phyloP scores from a whole-genome alignment of 1,139 yeast species.

The Spathaspora sp. region DNA sequence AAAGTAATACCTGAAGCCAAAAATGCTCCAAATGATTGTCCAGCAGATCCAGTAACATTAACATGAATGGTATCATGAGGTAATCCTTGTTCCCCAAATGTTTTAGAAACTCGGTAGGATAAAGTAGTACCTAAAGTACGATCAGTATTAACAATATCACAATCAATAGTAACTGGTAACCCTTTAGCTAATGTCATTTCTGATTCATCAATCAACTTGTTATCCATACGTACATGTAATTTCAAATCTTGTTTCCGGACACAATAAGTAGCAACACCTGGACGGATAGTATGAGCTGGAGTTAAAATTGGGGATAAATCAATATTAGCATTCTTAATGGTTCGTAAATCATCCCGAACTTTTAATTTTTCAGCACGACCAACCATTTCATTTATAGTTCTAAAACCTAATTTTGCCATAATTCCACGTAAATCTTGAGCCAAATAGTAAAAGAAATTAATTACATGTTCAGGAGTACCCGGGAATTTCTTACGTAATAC shows the following conservation, averaged over 20 bases:
- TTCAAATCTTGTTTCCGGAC: conserved; percentile 94
- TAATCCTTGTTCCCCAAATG: conserved; percentile 88
- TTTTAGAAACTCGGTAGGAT: conserved; percentile 90
- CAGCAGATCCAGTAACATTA: conserved; percentile 89
- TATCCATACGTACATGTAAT: conserved; percentile 88
- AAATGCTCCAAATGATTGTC: conserved; percentile 98
- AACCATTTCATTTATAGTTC: conserved; percentile 96
- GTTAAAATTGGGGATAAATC: conserved; percentile 92
- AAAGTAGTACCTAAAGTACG: conserved; percentile 94
- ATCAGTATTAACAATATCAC: conserved; percentile 91
- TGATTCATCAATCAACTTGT: conserved; percentile 93
- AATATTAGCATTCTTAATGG: conserved; percentile 86
- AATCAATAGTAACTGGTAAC: conserved; percentile 89
- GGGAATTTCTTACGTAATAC: conserved; percentile 85
- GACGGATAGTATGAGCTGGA: conserved; percentile 95
- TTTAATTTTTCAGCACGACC: conserved; percentile 90
- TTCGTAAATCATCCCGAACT: conserved; percentile 83
- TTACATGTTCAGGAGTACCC: conserved; percentile 98
- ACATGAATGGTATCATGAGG: conserved; percentile 97
- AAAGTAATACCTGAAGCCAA: conserved; percentile 94
- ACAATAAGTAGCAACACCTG: conserved; percentile 95
- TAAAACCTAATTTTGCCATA: conserved; percentile 94
- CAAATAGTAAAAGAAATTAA: conserved; percentile 93
- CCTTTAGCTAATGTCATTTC: conserved; percentile 93
- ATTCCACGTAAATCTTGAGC: conserved; percentile 88